Evolutionary conservation across 2,329 filamentous ascomycete species (phyloP).

Genomic region (Botrytis fabae): DNA sequence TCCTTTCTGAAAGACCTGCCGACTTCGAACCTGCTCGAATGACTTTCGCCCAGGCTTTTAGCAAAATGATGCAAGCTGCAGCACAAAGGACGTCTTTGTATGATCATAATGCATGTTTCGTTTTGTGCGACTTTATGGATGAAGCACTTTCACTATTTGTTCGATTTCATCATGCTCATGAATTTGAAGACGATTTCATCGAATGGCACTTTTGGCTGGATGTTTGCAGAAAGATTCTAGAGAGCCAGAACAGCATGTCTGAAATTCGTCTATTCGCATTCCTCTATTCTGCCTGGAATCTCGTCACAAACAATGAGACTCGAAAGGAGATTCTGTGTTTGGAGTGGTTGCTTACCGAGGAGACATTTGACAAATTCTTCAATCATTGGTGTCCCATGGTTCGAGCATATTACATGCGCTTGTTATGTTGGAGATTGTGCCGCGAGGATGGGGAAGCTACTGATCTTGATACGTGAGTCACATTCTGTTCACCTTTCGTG

Average conservation of each 20-base stretch:
- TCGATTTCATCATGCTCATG: conserved; percentile 54
- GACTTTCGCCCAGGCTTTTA: conserved; percentile 64
- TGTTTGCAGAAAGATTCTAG: conserved; percentile 66
- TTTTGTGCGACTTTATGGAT: conserved; percentile 72
- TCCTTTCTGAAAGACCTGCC: conserved; percentile 60
- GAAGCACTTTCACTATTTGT: conserved; percentile 65
- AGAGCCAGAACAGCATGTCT: conserved; percentile 70
- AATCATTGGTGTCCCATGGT: conserved; percentile 79
- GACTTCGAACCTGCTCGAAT: conserved; percentile 54
- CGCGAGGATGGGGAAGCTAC: conserved; percentile 58
- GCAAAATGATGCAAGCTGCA: conserved; percentile 59
- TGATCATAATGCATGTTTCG: conserved; percentile 70
- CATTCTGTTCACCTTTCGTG: conserved; percentile 28
- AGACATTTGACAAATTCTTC: conserved; percentile 66
- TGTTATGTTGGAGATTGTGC: conserved; percentile 70
- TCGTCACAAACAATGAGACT: conserved; percentile 54
- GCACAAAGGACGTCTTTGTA: conserved; percentile 65
- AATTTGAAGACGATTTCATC: conserved; percentile 46
- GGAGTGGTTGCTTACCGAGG: conserved; percentile 60
- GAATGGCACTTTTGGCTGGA: conserved; percentile 69
- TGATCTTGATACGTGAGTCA: conserved; percentile 54
- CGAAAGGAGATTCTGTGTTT: conserved; percentile 62
- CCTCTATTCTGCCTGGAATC: conserved; percentile 65
- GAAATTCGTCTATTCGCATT: conserved; percentile 70
- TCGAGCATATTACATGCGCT: conserved; percentile 70